Evolutionary conservation across 163 green algal genomes (phyloP).

Genomic region (Prototheca wickerhamii): DNA sequence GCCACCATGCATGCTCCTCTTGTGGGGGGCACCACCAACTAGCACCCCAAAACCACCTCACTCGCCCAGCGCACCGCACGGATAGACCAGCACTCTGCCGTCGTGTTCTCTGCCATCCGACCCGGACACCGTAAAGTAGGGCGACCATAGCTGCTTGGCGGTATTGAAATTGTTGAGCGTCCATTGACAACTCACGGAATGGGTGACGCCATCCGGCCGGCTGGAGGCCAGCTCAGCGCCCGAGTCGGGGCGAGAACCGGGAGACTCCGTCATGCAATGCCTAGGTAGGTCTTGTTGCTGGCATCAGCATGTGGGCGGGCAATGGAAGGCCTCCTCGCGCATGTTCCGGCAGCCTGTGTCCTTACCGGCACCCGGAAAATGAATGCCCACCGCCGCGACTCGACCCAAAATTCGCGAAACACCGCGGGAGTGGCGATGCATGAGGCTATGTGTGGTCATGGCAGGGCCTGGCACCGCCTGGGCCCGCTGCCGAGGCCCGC

Average conservation of each 20-base stretch:
- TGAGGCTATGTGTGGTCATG: too few species aligned
- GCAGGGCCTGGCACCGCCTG: too few species aligned
- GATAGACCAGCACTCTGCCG: constrained; percentile 58
- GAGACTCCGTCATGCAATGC: not conserved
- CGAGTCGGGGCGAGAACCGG: not conserved
- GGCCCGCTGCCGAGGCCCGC: too few species aligned
- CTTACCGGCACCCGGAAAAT: too few species aligned
- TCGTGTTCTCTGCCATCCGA: constrained; percentile 48
- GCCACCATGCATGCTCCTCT: not conserved
- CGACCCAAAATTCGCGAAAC: too few species aligned
- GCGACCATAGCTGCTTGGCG: constrained; percentile 38
- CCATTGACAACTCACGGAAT: not conserved
- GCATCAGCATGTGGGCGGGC: too few species aligned
- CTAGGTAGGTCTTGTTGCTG: too few species aligned
- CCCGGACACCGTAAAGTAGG: constrained; percentile 32
- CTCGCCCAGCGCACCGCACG: constrained; percentile 13
- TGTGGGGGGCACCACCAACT: not conserved
- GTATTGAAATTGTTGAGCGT: not conserved
- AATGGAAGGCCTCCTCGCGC: too few species aligned
- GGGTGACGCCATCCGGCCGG: not conserved
- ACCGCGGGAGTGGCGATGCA: too few species aligned
- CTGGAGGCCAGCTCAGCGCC: not conserved
- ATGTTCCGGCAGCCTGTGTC: too few species aligned
- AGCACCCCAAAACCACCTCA: not conserved
- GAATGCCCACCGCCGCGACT: too few species aligned